phyloP scores from a whole-genome alignment of 305 asterid species.

The Fraxinus velutina region DNA sequence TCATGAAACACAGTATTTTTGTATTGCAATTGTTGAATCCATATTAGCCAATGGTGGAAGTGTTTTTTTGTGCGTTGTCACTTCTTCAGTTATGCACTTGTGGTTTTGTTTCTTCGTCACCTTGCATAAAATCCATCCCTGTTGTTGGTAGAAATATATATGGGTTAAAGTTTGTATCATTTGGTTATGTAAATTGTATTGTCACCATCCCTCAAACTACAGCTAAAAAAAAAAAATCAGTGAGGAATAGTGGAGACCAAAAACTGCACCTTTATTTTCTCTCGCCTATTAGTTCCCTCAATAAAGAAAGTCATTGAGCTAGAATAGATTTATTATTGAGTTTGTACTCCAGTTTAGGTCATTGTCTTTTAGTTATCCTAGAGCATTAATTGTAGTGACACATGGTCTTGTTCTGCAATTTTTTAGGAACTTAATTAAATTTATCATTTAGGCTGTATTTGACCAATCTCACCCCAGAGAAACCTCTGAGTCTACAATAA shows the following conservation, averaged over 20 bases:
- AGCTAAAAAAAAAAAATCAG: background rate
- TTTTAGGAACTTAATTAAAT: background rate
- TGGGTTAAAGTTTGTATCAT: background rate
- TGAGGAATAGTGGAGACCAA: background rate
- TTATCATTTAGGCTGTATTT: background rate
- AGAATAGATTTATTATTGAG: background rate
- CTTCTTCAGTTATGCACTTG: background rate
- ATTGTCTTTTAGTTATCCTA: background rate
- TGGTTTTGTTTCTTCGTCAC: background rate
- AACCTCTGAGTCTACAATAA: background rate
- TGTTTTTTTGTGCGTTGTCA: background rate
- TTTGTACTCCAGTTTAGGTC: background rate
- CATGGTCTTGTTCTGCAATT: constrained; percentile 6
- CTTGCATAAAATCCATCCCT: background rate
- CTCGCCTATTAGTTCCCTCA: background rate
- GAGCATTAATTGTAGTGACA: background rate
- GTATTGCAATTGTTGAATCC: background rate
- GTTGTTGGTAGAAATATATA: background rate
- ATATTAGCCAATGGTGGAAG: background rate
- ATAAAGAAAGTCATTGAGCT: background rate
- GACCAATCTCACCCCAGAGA: background rate
- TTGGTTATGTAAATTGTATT: background rate
- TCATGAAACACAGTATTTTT: background rate
- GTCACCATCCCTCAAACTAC: background rate
- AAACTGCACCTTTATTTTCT: background rate